Evolutionary conservation across 257 asterid species (phyloP), one percentile per base, ranked within the genome.

Genomic region (Fraxinus excelsior): DNA sequence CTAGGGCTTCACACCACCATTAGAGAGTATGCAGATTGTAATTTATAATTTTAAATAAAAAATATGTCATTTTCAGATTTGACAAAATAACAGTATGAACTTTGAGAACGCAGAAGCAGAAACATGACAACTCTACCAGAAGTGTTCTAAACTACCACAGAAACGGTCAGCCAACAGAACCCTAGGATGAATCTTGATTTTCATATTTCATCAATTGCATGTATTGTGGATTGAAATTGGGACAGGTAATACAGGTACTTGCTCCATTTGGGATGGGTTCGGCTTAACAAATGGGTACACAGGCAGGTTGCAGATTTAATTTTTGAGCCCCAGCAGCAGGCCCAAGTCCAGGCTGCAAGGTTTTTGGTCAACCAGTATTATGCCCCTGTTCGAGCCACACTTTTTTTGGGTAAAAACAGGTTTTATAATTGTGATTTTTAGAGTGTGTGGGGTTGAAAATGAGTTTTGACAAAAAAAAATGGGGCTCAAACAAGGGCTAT

Each of bases 91-190:
- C 12, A 34, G 71, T 71, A 70, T 6, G 51, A n/a, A n/a, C 28
- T 56, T 37, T 9, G 56, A 70, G 38, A 76, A 53, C 70, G 21
- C 38, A 69, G 64, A 70, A 46, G 66, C 75, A 77, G 74, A 44
- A 23, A 65, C 18, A 60, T 23, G 13, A 21, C 13, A 21, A 51
- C 21, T 51, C 62, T 19, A 51, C 60, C 49, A 42, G 5, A 49
- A 49, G 23, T 49, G 23, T 49, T 49, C 23, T 49, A 49, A 49
- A 49, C 18, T 11, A 49, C 60, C 60, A 49, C 62, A 18, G 62
- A 51, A 18, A 44, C 51, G 1, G 51, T 44, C 51, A 44, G 51
- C 51, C 51, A 44, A 44, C 51, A 44, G 19, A 56, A 56, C 25
- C 65, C 23, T 7, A 56, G 10, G 25, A 19, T 51, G 5, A 60